Base-by-base conservation (phyloP, 306 rosid genomes). In the Cucurbita moschata region DNA sequence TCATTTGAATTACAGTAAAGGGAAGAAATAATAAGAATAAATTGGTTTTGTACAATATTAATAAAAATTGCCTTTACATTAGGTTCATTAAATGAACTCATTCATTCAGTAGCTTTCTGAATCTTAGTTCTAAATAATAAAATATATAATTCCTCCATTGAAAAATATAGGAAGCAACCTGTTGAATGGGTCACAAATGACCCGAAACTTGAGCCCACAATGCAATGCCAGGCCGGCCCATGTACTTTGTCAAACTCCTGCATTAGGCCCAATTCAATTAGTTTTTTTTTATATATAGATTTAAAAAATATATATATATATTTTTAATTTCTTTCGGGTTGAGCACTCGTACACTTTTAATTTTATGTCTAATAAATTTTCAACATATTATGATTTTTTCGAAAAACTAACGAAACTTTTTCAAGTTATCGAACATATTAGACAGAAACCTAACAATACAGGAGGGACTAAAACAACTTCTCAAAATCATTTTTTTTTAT, bases 211-310 rank as follows among this genome's bases (percentile, higher is more conserved):
- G 96, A 88, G 8, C 99, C 99, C 75, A 94, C 97, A 53, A 94
- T 87, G 82, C 99, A 94, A 76, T 94, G 99, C 99, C 99, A 94
- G 37, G 90, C 92, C n/a, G 95, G 96, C 77, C 99, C 99, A 79
- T 94, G 85, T 12, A 86, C 83, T 85, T 89, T 88, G 76, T 94
- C 99, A 80, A 94, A 94, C 71, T 91, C 99, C 99, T 94, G 88
- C 86, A 78, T 56, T 77, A 79, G 56, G 75, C 78, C 71, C 67
- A 56, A 62, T 43, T 61, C 56, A 52, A 71, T 77, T 61, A n/a
- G 39, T 10, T 30, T 30, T 30, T 26, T 26, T 30, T 2, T 26
- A 1, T 26, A 26, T 26, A 26, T 26, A 26, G 26, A 26, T 26
- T 26, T 1, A 26, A 26, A 26, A 26, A 30, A 30, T 30, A 30